Conservation (phyloP, 2,329 filamentous ascomycete species). For the Zalaria sp. region DNA sequence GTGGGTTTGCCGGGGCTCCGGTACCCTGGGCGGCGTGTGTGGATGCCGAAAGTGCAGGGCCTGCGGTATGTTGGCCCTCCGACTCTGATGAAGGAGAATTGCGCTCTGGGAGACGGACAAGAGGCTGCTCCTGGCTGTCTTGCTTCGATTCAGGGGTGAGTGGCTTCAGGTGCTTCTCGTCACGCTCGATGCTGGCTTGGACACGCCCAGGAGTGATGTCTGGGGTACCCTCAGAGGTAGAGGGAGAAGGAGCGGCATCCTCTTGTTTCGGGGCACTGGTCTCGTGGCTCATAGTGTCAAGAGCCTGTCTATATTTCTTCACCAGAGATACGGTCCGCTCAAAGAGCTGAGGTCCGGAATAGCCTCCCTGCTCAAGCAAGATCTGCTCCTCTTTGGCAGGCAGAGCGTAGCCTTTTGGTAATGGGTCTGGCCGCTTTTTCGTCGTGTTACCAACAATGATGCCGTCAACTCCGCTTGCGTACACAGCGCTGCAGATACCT, state of each 20-base stretch:
- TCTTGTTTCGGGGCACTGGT: slow-evolving; percentile 4
- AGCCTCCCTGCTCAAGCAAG: slow-evolving; percentile 69
- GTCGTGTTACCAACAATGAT: slow-evolving; percentile 97
- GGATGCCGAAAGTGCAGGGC: slow-evolving; percentile 4
- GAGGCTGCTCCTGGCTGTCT: slow-evolving; percentile 15
- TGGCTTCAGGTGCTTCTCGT: slow-evolving; percentile 17
- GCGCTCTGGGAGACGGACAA: slow-evolving; percentile 16
- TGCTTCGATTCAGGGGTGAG: slow-evolving; percentile 13
- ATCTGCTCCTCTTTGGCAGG: slow-evolving; percentile 51
- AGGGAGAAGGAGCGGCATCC: not conserved
- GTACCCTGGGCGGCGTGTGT: slow-evolving; percentile 3
- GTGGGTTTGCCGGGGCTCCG: slow-evolving; percentile 8
- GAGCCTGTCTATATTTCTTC: slow-evolving; percentile 51
- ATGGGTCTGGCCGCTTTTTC: slow-evolving; percentile 58
- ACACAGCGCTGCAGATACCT: slow-evolving; percentile 78
- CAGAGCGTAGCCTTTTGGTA: slow-evolving; percentile 53
- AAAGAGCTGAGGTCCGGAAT: slow-evolving; percentile 83
- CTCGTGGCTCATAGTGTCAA: slow-evolving; percentile 29
- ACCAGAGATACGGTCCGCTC: slow-evolving; percentile 67
- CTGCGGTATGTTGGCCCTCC: slow-evolving; percentile 1
- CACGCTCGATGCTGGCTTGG: slow-evolving; percentile 14
- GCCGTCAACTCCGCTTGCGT: slow-evolving; percentile 75
- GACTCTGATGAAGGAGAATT: slow-evolving; percentile 9
- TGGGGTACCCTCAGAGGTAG: not conserved
- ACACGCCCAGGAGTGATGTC: slow-evolving; percentile 2